These are phyloP conservation scores for Heterobasidion occidentale DNA, from an alignment of 1,284 basidiomycete genomes.

Conservation along the genomic window DNA sequence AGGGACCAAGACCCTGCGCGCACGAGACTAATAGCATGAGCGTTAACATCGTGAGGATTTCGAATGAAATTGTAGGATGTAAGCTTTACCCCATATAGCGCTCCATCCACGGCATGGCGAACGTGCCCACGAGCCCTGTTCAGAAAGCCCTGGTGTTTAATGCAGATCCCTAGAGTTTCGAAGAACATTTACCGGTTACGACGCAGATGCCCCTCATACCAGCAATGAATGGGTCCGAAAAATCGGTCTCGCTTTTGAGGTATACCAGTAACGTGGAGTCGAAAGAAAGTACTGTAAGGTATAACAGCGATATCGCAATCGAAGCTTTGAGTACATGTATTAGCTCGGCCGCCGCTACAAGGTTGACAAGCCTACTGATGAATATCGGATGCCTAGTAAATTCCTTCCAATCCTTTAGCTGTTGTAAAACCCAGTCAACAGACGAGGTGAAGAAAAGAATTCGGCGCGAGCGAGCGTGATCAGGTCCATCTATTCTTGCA, in stretches of 20 bases:
- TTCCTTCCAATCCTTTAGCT: constrained; percentile 31
- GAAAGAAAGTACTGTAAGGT: constrained; percentile 35
- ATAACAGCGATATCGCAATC: constrained; percentile 39
- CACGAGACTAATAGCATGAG: constrained; percentile 17
- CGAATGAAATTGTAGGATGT: not conserved
- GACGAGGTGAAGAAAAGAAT: not conserved
- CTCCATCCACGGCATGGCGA: constrained; percentile 33
- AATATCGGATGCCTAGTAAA: constrained; percentile 38
- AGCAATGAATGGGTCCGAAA: constrained; percentile 43
- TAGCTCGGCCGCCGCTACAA: not conserved
- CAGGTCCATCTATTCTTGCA: too few relatives aligned
- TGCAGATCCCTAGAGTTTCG: not conserved
- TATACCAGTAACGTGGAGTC: constrained; percentile 43
- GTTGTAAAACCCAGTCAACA: not conserved
- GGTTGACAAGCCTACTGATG: constrained; percentile 10
- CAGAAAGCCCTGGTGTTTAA: constrained; percentile 5
- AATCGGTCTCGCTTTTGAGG: constrained; percentile 33
- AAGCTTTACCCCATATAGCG: constrained; percentile 25
- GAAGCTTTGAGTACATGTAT: constrained; percentile 18
- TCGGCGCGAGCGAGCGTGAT: not conserved
- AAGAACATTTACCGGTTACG: not conserved
- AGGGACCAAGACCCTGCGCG: constrained; percentile 35
- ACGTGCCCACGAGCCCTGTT: constrained; percentile 37
- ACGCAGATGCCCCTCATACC: constrained; percentile 44
- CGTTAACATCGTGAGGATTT: not conserved